phyloP scores from a whole-genome alignment of 192 early-diverging fungal species.

The Dissophora globulifera region DNA sequence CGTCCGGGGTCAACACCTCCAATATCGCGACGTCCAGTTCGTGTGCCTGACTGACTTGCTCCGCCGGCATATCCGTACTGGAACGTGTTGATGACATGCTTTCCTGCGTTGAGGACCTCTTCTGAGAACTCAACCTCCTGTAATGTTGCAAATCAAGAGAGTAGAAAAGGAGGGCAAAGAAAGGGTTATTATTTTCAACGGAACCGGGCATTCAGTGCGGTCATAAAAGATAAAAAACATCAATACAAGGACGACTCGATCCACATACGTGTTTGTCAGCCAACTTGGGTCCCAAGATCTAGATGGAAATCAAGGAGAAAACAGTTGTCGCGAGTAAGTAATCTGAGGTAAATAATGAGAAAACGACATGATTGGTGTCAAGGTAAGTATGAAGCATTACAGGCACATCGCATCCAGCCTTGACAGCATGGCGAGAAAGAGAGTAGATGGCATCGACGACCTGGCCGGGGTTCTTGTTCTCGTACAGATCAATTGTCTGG shows the following conservation, averaged over 20 bases:
- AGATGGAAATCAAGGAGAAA: too few species aligned
- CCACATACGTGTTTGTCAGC: slow-evolving; percentile 66
- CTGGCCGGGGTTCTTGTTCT: slow-evolving; percentile 75
- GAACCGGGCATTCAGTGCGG: background rate
- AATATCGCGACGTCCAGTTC: slow-evolving; percentile 42
- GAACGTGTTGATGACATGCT: slow-evolving; percentile 63
- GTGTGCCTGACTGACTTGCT: slow-evolving; percentile 39
- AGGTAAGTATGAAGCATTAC: too few species aligned
- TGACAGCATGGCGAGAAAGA: slow-evolving; percentile 73
- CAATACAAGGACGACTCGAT: background rate
- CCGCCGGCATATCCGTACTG: slow-evolving; percentile 60
- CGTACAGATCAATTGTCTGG: slow-evolving; percentile 86
- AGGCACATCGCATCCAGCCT: slow-evolving; percentile 61
- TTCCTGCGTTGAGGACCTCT: slow-evolving; percentile 67
- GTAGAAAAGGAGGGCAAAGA: background rate
- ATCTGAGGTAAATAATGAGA: background rate
- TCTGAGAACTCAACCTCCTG: slow-evolving; percentile 68
- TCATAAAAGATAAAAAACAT: slow-evolving; percentile 10
- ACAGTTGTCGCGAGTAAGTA: too few species aligned
- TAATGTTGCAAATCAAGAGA: background rate
- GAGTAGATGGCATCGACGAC: slow-evolving; percentile 82
- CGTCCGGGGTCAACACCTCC: slow-evolving; percentile 46
- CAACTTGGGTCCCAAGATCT: slow-evolving; percentile 77
- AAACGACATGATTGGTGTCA: background rate
- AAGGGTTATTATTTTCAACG: background rate